Base-by-base conservation (phyloP, 805 yeast species). In the Maudiozyma barnettii region DNA sequence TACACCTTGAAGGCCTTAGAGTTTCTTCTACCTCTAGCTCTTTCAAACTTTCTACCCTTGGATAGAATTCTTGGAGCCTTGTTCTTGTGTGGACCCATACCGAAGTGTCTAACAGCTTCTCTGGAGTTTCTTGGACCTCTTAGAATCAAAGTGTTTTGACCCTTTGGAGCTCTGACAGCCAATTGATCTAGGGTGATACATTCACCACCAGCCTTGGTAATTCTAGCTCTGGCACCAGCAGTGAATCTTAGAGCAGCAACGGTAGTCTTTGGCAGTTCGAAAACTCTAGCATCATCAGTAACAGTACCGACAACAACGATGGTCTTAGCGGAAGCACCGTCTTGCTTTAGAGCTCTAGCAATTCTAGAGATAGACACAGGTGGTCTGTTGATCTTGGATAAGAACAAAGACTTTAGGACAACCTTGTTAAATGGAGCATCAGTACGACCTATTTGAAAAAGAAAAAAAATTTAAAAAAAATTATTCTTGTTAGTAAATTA, bases 1-100 rank as follows among this genome's bases (percentile, higher is more conserved):
- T 91, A 93, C 78, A 93, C 99, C 85, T 93, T 93, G 99, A 93
- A 93, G 81, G 96, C 99, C 83, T 95, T 89, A 64, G 98, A 90
- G 75, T 80, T 84, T 81, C 99, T 84, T 77, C 84, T 95, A 84
- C 99, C 99, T 87, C 99, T 93, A 69, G 97, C 99, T 78, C 93
- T 89, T 84, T 93, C 99, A 83, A 93, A 93, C 80, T 93, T 93
- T 84, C 98, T 93, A 75, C 99, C 99, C 75, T 79, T 89, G 57
- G 98, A 91, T 70, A 76, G 67, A 75, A 93, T 83, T 81, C 95
- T 89, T 78, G 99, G 99, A 69, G 98, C 98, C 87, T 93, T 93
- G 79, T 81, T 77, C 83, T 88, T 88, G 93, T 93, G 99, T 71
- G 99, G 99, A 79, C 99, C 99, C 75, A 91, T 72, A 75, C 99